Conservation (phyloP, 23 red algal species). For the Agarophyton chilense region DNA sequence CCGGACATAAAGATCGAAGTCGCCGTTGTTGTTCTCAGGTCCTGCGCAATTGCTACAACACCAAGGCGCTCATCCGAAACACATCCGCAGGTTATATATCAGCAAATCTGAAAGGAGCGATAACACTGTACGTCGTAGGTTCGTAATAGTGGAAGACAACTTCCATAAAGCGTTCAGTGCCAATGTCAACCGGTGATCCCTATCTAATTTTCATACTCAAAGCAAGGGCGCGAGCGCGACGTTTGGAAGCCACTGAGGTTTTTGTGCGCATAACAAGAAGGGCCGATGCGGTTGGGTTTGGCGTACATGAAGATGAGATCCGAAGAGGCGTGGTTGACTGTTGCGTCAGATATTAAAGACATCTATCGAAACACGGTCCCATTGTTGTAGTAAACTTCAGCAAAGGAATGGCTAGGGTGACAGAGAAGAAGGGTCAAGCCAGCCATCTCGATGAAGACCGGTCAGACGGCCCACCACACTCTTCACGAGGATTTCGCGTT, state of each 20-base stretch:
- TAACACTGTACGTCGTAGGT: slow-evolving; percentile 7
- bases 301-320: slow-evolving; percentile 12
- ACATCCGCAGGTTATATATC: slow-evolving; percentile 25
- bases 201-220: slow-evolving; percentile 8
- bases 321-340: not conserved
- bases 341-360: not conserved
- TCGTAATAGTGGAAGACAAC: slow-evolving; percentile 23
- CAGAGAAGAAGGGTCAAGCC: slow-evolving; percentile 22
- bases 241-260: not conserved
- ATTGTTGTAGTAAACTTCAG: slow-evolving; percentile 28
- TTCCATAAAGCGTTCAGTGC: slow-evolving; percentile 53
- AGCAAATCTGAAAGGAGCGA: slow-evolving; percentile 19
- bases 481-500: not conserved
- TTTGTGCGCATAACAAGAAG: not conserved
- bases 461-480: slow-evolving; percentile 31
- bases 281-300: not conserved
- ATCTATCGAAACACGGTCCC: not conserved
- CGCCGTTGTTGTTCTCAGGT: slow-evolving; percentile 67
- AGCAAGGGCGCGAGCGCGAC: slow-evolving; percentile 2
- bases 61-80: not conserved
- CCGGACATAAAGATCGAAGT: slow-evolving; percentile 66
- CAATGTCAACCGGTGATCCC: slow-evolving; percentile 12
- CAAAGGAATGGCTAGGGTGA: slow-evolving; percentile 9
- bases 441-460: slow-evolving; percentile 36
- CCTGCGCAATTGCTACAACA: slow-evolving; percentile 50